Evolutionary conservation across 495 filamentous ascomycete genomes (phyloP), one percentile per base, ranked within the genome.

Genomic region (Xylaria longipes): DNA sequence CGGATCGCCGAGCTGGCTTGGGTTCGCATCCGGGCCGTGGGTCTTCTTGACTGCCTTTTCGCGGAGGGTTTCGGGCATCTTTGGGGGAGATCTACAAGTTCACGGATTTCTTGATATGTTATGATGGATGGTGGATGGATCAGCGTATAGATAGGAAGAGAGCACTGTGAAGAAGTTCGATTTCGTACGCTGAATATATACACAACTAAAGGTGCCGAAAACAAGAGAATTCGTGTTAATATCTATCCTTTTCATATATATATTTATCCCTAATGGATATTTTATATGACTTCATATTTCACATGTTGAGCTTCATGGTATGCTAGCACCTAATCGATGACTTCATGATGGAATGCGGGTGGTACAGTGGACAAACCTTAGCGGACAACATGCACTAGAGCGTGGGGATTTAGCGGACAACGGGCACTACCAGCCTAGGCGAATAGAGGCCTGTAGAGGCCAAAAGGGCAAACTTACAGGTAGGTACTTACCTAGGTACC

Each of bases 1-100:
- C 3, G 82, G 82, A 69, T 84, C 83, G 57, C 82, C 83, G 0
- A 84, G 77, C 60, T 80, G 79, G 68, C 79, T 81, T 15, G 82
- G 82, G 71, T 85, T 85, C 66, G 81, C 82, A 45, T 77, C 48
- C 1, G 76, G 76, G 64, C 80, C 81, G 48, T 79, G 50, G 12
- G 80, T 56, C 65, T 81, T 83, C 54, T 82, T 77, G 50, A 76
- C 77, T 17, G 82, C 79, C 56, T 77, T 80, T 52, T 80, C 75
- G 68, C 79, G 76, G 62, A 80, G 69, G 0, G 78, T 81, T 50
- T 80, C 77, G 9, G 75, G 77, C 77, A 77, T 74, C 27, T 35
- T 72, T 9, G 35, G 22, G 22, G 20, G 6, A 11, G 14, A 11
- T 45, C 29, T 35, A 58, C 20, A 60, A 9, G 8, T 37, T 22